Base-by-base conservation (phyloP, 2,329 filamentous ascomycete genomes). In the Clarireedia sp. region DNA sequence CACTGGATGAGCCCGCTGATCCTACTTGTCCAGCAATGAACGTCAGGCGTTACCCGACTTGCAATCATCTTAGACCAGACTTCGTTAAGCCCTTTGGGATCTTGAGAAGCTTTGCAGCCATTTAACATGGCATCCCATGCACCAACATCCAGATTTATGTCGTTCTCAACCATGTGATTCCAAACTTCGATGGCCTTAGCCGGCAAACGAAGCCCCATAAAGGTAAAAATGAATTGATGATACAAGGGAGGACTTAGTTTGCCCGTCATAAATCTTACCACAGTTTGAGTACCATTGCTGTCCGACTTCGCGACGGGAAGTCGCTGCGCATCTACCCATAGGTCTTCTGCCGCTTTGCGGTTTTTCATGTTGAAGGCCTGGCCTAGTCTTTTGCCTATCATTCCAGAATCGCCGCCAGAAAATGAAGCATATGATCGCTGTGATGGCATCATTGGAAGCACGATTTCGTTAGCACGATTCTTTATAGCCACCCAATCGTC, bases 91-190 rank as follows among this genome's bases (percentile, higher is more conserved):
- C 78, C 81, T n/a, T 73, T 68, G 0, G 75, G 61, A 62, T 89
- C 83, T 53, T 75, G 75, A 49, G 80, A 76, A 49, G 74, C 76
- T 65, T 78, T 80, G 70, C 84, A 89, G 1, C 88, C 88, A 55
- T 81, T 76, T 61, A 94, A 80, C 79, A 94, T 86, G 44, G 80
- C 73, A 40, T 83, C 86, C 80, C 87, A 94, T 0, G 87, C 86
- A 62, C 74, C 78, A 54, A 85, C 64, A 6, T 77, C 83, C 14
- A 87, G 85, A 55, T 72, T 68, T 29, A 86, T 66, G 1, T 78
- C 80, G 51, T 78, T 69, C 44, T 71, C 67, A 14, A 78, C 65
- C 76, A 82, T 79, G 57, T 75, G 68, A 55, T 81, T 80, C 80
- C 80, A 83, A 3, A 81, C 72, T 26, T 76, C 70, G n/a, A 81